Base-by-base conservation (phyloP, 192 early-diverging fungal species). In the Backusella morwellensis region DNA sequence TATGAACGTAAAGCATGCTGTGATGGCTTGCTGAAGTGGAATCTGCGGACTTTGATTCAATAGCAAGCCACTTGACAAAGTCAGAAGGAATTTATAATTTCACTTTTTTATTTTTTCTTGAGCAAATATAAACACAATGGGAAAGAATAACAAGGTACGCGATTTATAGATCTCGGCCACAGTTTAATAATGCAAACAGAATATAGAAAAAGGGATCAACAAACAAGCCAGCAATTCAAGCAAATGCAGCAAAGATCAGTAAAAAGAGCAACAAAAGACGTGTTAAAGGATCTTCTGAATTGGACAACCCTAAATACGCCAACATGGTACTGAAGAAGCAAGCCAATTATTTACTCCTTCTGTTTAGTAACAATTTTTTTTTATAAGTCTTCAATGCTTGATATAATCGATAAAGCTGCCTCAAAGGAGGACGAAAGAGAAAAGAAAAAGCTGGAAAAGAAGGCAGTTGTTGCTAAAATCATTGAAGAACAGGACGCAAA, bases 221-320 rank as follows among this genome's bases (percentile, higher is more conserved):
- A 63, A 3, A 9, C 12, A 63, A 63, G 56, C 56, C 56, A 63
- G 2, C 8, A 29, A 4, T 32, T 63, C 8, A 23, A 3, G 29
- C 11, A 26, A 63, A 23, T 63, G 56, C 26, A 63, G 23, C 56
- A 63, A 63, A 63, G 26, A 29, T 63, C 26, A 63, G 56, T n/a
- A 70, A 70, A 70, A 70, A 70, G n/a, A 17, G 15, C 6, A 36
- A 72, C 29, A 72, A 72, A 32, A 72, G 70, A 72, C 40, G 44
- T 44, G 44, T 50, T 0, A 72, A 72, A 72, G 70, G 70, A 26
- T 32, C 70, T 32, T 72, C 70, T 6, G 70, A 72, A 35, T 11
- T 72, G 23, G 70, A 72, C 29, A 72, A 72, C 44, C 70, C 70
- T 34, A 72, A 72, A 44, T 72, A 32, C 34, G 70, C 70, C n/a